Percentiles rank a stretch among this genome's conserved stretches.
Evolutionary conservation across 805 yeast species (phyloP).

Genomic region (Spathaspora passalidarum): DNA sequence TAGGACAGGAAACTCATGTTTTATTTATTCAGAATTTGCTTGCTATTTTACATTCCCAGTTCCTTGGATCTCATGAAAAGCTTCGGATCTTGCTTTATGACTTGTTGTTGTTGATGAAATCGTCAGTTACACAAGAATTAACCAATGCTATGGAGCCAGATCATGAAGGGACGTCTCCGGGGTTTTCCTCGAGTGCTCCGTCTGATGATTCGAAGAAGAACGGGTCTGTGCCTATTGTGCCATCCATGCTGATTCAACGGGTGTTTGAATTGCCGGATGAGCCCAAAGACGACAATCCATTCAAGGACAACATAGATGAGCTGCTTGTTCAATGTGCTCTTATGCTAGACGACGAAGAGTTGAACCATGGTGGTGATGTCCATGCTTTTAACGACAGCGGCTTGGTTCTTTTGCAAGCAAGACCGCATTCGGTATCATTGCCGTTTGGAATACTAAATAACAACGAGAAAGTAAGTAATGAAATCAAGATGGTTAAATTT

Average conservation of each 20-base stretch:
- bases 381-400: slow-evolving; percentile 27
- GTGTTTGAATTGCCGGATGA: slow-evolving; percentile 29
- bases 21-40: slow-evolving; percentile 47
- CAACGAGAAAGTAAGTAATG: neutral
- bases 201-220: neutral
- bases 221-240: too few species aligned
- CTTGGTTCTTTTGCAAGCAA: slow-evolving; percentile 19
- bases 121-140: slow-evolving; percentile 24
- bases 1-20: slow-evolving; percentile 35
- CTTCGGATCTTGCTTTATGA: slow-evolving; percentile 58
- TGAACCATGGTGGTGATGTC: slow-evolving; percentile 29
- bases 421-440: slow-evolving; percentile 10
- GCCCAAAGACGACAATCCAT: slow-evolving; percentile 20
- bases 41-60: slow-evolving; percentile 41
- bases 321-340: slow-evolving; percentile 16
- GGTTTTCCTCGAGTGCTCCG: neutral
- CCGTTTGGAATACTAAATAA: slow-evolving; percentile 11
- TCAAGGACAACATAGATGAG: slow-evolving; percentile 14
- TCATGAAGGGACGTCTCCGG: slow-evolving; percentile 8
- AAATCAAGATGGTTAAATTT: slow-evolving; percentile 19
- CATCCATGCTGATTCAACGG: slow-evolving; percentile 1
- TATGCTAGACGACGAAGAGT: slow-evolving; percentile 31
- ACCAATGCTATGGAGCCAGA: too few species aligned
- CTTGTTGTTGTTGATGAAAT: slow-evolving; percentile 52
- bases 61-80: slow-evolving; percentile 42